Evolutionary conservation across 2,329 filamentous ascomycete species (phyloP).

Genomic region (Microthyrium microscopicum): DNA sequence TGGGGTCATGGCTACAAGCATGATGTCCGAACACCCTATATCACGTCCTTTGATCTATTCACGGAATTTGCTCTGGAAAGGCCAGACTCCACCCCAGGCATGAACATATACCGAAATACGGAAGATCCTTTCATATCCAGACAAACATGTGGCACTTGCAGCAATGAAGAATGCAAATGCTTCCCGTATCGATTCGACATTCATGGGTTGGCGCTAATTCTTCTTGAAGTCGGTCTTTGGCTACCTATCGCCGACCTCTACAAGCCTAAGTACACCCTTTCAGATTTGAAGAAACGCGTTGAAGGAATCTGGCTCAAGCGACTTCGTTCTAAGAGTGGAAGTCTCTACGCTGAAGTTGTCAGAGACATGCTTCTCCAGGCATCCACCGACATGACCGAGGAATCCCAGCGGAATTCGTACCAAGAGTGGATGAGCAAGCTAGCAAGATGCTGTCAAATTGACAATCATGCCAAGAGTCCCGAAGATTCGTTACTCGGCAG

Average conservation of each 20-base stretch:
- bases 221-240: conserved; percentile 65
- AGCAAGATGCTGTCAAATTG: conserved; percentile 8
- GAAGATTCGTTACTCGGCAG: not conserved
- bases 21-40: conserved; percentile 50
- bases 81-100: conserved; percentile 24
- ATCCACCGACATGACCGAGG: conserved; percentile 10
- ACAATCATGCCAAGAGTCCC: no score
- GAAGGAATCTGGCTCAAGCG: conserved; percentile 47
- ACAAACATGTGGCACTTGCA: conserved; percentile 2
- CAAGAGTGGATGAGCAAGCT: conserved; percentile 10
- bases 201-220: conserved; percentile 55
- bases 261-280: conserved; percentile 41
- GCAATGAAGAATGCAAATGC: conserved; percentile 15
- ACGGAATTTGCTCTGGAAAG: conserved; percentile 35
- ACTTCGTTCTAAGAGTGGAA: conserved; percentile 52
- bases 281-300: conserved; percentile 46
- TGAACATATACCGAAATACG: conserved; percentile 52
- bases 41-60: conserved; percentile 63
- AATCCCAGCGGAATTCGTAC: conserved; percentile 1
- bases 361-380: conserved; percentile 41
- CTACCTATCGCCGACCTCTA: conserved; percentile 43
- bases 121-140: conserved; percentile 24
- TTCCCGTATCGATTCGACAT: conserved; percentile 37
- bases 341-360: conserved; percentile 58
- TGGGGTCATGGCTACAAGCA: conserved; percentile 21